Evolutionary conservation across 2,329 filamentous ascomycete species (phyloP), one percentile per base, ranked within the genome.

Genomic region (Fusarium chaquense): DNA sequence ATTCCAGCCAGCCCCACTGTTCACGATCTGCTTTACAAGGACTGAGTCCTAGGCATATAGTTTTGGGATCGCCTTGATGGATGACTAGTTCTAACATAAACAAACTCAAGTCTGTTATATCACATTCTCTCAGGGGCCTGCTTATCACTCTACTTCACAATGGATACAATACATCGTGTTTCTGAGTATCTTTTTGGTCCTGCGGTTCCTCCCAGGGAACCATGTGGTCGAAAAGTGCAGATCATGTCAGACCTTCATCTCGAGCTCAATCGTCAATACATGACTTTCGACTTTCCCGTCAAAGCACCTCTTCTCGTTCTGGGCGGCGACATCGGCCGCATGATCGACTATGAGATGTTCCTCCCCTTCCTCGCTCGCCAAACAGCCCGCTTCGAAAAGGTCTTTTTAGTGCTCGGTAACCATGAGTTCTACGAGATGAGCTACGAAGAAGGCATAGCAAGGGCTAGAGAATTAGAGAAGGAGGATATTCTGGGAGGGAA

Each of bases 171-270:
- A 8, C 38, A 69, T 26, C 63, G 64, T 32, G 36, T 75, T 36
- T 72, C 73, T 18, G 53, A 71, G n/a, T 71, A 64, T 64, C 28
- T 72, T 58, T 70, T 71, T 32, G 49, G 71, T 49, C 38, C 62
- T 60, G 12, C 57, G 24, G n/a, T 45, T 41, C 51, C 60, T 56
- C 43, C 36, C 40, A 52, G 67, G 43, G 46, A 71, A 41, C 64
- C 65, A 56, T 75, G 71, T 44, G 65, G 66, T 20, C 70, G 70
- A 26, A 57, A 47, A 18, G 69, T 72, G 51, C 76, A 78, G 52
- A 70, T 84, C 66, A 78, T 86, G 62, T 87, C 85, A 1, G 84
- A 87, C 66, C 77, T 86, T 5, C 84, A 86, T 71, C 81, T 86
- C 6, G 83, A 87, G 60, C 73, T 83, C 33, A 77, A 79, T 41